A percentile compares a stretch with the other conserved stretches of the same genome.
Evolutionary conservation across 1,139 yeast genomes (phyloP).

Genomic region (Suhomyces yuchorum): DNA sequence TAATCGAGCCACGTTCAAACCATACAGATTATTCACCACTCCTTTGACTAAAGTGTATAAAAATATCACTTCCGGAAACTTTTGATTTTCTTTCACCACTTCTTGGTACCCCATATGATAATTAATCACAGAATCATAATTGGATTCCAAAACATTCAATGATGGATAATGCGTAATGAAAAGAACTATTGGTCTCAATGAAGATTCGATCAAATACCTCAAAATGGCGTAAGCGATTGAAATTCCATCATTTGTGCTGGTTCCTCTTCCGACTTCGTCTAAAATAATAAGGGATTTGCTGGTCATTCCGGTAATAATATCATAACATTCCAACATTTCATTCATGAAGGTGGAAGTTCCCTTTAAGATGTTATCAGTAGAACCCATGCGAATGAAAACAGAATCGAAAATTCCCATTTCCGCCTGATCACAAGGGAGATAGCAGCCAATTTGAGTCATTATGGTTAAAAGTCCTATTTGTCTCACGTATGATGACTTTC

Average conservation of each 20-base stretch:
- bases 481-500: slow-evolving; percentile 69
- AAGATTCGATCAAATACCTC: slow-evolving; percentile 54
- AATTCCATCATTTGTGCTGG: slow-evolving; percentile 88
- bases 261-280: slow-evolving; percentile 76
- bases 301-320: slow-evolving; percentile 50
- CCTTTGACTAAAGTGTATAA: slow-evolving; percentile 64
- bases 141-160: slow-evolving; percentile 53
- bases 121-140: slow-evolving; percentile 50
- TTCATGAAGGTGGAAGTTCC: slow-evolving; percentile 80
- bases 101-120: slow-evolving; percentile 78
- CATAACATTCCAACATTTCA: slow-evolving; percentile 67
- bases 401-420: slow-evolving; percentile 61
- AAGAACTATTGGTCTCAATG: slow-evolving; percentile 57
- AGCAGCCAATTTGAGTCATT: slow-evolving; percentile 55
- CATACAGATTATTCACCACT: slow-evolving; percentile 66
- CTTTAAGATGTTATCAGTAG: slow-evolving; percentile 64
- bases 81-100: slow-evolving; percentile 30
- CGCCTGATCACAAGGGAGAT: slow-evolving; percentile 44
- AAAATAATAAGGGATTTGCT: slow-evolving; percentile 57
- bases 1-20: slow-evolving; percentile 74
- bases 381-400: slow-evolving; percentile 66
- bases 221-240: slow-evolving; percentile 82
- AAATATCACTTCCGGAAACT: slow-evolving; percentile 52
- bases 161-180: slow-evolving; percentile 92
- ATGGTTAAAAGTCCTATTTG: slow-evolving; percentile 62